phyloP scores from a whole-genome alignment of 2,329 filamentous ascomycete genomes.

The Aspergillus tubingensis region DNA sequence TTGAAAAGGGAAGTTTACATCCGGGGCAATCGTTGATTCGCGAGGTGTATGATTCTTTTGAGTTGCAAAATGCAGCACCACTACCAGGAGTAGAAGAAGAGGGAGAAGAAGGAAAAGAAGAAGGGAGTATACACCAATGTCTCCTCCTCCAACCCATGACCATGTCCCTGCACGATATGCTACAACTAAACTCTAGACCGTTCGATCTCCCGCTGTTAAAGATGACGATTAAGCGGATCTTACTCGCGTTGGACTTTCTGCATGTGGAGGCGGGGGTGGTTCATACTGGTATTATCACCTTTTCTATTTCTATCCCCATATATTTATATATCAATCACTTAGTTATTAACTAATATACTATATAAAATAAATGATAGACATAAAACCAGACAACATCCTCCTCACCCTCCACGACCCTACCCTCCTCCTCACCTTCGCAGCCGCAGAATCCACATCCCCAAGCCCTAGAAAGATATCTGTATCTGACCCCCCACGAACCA shows the following conservation, averaged over 20 bases:
- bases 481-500: conserved; percentile 27
- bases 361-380: conserved; percentile 26
- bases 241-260: conserved; percentile 40
- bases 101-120: no score
- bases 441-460: conserved; percentile 27
- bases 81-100: no score
- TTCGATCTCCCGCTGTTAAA: conserved; percentile 33
- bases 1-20: conserved; percentile 20
- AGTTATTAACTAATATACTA: no score
- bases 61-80: conserved; percentile 20
- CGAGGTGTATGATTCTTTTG: conserved; percentile 34
- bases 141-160: conserved; percentile 35
- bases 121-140: conserved; percentile 27
- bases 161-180: conserved; percentile 36
- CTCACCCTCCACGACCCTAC: conserved; percentile 33
- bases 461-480: conserved; percentile 28
- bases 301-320: no score
- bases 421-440: conserved; percentile 33
- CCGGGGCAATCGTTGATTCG: conserved; percentile 30
- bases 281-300: conserved; percentile 32
- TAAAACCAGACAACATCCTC: conserved; percentile 48
- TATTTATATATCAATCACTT: no score
- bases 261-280: conserved; percentile 35
- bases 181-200: conserved; percentile 24
- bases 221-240: conserved; percentile 31